Percentiles rank a stretch among this genome's conserved stretches.
Evolutionary conservation across 1,284 basidiomycete species (phyloP).

Genomic region (Apiotrichum laibachii): DNA sequence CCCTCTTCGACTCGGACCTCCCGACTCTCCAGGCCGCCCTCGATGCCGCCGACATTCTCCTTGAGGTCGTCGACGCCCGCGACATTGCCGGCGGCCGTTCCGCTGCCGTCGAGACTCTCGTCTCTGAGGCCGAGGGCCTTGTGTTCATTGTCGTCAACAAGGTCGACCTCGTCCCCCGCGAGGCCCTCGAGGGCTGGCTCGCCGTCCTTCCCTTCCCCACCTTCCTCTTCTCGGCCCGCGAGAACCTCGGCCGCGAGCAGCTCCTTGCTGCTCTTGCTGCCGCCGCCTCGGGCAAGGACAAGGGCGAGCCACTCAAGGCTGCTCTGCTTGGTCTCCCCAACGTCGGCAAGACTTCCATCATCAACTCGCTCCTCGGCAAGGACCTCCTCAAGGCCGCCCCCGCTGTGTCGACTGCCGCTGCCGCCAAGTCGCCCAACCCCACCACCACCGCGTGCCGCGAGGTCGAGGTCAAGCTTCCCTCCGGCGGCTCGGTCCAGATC

Average conservation of each 20-base stretch:
- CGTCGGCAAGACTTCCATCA: conserved; percentile 76
- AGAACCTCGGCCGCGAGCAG: conserved; percentile 32
- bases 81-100: conserved; percentile 74
- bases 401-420: conserved; percentile 61
- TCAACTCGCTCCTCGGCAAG: conserved; percentile 69
- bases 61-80: conserved; percentile 81
- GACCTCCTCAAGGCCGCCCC: conserved; percentile 48
- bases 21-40: conserved; percentile 69
- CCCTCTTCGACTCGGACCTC: conserved; percentile 66
- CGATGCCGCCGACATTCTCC: conserved; percentile 75
- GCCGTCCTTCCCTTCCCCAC: conserved; percentile 68
- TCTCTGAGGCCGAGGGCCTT: conserved; percentile 45
- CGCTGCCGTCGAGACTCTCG: conserved; percentile 62
- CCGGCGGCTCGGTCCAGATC: conserved; percentile 57
- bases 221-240: conserved; percentile 61
- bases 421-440: conserved; percentile 58
- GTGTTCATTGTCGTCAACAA: conserved; percentile 79
- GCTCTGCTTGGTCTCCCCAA: conserved; percentile 60
- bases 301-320: conserved; percentile 42
- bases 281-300: conserved; percentile 27
- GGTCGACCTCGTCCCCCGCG: conserved; percentile 80
- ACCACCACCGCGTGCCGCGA: conserved; percentile 69
- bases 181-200: conserved; percentile 75
- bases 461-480: conserved; percentile 54
- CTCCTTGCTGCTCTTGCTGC: conserved; percentile 23